Conservation (phyloP, 148 eudicot species). For the Rhododendron henanense region DNA sequence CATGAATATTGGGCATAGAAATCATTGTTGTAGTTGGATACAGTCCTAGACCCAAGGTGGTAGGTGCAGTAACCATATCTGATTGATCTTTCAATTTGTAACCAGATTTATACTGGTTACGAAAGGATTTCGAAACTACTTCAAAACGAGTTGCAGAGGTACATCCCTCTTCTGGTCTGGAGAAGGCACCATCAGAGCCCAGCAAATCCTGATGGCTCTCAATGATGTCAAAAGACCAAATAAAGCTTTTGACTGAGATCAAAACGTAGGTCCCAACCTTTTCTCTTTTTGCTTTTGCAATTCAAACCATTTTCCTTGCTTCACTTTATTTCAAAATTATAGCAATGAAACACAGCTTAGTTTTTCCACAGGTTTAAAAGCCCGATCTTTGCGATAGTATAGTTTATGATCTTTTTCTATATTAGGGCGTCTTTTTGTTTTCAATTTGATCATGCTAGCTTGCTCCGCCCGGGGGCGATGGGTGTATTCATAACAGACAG, state of each 20-base stretch:
- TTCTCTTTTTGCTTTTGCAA: neutral
- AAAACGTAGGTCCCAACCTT: slow-evolving; percentile 53
- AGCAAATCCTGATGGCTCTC: slow-evolving; percentile 70
- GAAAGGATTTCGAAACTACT: slow-evolving; percentile 65
- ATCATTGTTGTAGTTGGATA: neutral
- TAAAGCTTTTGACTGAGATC: slow-evolving; percentile 68
- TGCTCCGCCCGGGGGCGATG: neutral
- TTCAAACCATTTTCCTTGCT: neutral
- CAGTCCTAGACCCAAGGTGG: neutral
- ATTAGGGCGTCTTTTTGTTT: neutral
- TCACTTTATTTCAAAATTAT: neutral
- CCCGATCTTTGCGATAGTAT: neutral
- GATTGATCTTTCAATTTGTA: neutral
- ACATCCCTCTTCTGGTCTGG: slow-evolving; percentile 66
- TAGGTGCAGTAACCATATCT: neutral
- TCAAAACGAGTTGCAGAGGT: slow-evolving; percentile 70
- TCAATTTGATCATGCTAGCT: slow-evolving; percentile 1
- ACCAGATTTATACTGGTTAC: slow-evolving; percentile 78
- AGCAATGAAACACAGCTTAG: neutral
- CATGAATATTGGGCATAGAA: neutral
- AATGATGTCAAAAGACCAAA: slow-evolving; percentile 77
- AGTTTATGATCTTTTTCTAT: neutral
- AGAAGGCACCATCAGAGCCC: slow-evolving; percentile 76
- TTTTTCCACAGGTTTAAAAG: neutral
- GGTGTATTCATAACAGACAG: neutral